Conservation (phyloP, 768 basidiomycete genomes). For the Hysterangium stoloniferum region DNA sequence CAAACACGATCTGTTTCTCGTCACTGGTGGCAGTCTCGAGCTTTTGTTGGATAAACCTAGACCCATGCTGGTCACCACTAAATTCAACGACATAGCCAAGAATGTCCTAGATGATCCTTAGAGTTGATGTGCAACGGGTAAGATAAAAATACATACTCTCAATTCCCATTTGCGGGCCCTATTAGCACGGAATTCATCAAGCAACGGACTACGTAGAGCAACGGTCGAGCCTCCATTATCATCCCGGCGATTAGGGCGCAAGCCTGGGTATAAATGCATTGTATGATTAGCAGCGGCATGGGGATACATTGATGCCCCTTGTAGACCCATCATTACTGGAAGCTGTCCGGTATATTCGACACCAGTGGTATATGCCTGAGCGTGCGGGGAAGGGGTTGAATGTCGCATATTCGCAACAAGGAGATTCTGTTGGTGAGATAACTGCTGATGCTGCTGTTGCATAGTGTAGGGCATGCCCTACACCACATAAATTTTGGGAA, state of each 20-base stretch:
- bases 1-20: constrained; percentile 72
- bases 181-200: constrained; percentile 83
- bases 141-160: constrained; percentile 38
- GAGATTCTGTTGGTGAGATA: constrained; percentile 31
- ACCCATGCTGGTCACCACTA: constrained; percentile 92
- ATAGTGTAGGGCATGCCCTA: constrained; percentile 30
- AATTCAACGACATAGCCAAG: constrained; percentile 84
- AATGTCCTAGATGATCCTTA: constrained; percentile 60
- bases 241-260: constrained; percentile 39
- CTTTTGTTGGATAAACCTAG: constrained; percentile 92
- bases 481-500: constrained; percentile 13
- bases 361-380: constrained; percentile 35
- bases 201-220: constrained; percentile 54
- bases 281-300: constrained; percentile 24
- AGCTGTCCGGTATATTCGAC: constrained; percentile 44
- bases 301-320: constrained; percentile 39
- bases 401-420: constrained; percentile 34
- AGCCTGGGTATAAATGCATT: constrained; percentile 28
- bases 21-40: constrained; percentile 70
- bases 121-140: background rate
- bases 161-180: constrained; percentile 78
- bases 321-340: constrained; percentile 32
- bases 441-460: constrained; percentile 34
- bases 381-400: constrained; percentile 36
- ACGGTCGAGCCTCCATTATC: constrained; percentile 29